Evolutionary conservation across 768 basidiomycete genomes (phyloP), one percentile per base, ranked within the genome.

Genomic region (Tylopilus rubrobrunneus): DNA sequence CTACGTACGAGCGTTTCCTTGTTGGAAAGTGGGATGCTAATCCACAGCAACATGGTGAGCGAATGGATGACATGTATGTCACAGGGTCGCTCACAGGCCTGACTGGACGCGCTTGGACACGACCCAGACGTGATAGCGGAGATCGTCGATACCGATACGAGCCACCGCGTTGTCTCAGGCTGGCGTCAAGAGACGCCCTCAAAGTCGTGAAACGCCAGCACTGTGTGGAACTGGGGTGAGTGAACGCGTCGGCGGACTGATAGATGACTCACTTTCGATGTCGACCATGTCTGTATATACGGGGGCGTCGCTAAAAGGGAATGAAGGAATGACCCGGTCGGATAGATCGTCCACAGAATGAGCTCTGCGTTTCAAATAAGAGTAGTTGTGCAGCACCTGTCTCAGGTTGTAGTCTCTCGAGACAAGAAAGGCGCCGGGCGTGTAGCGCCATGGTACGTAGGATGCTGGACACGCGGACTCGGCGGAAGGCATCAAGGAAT

Each of bases 211-310:
- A 70, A 67, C 55, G 66, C 65, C 56, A 75, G 56, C 55, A 64
- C 72, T 71, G 55, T 11, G 41, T 25, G 42, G 1, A 8, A 15
- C 12, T 1, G 34, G 34, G 41, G 55, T 56, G 45, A 51, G 39
- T 17, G 36, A 15, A 25, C 11, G 34, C 7, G 42, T 31, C 10
- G 28, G 25, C 19, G 34, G 7, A 27, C n/a, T 39, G 34, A 34
- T 12, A 9, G 34, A 21, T 40, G 19, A 67, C 76, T 51, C 65
- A 80, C 80, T 68, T 62, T 74, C 63, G 28, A 76, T 72, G 57
- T 81, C 66, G 12, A 76, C 59, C 7, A 76, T 78, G 52, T 78
- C 69, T 7, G 73, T 75, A 25, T 58, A 71, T 15, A 68, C 45
- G 44, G 59, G 60, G 15, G 59, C 62, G 12, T 68, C 62, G 46